Evolutionary conservation across 345 rosid species (phyloP).

Genomic region (Raphanus sativus): DNA sequence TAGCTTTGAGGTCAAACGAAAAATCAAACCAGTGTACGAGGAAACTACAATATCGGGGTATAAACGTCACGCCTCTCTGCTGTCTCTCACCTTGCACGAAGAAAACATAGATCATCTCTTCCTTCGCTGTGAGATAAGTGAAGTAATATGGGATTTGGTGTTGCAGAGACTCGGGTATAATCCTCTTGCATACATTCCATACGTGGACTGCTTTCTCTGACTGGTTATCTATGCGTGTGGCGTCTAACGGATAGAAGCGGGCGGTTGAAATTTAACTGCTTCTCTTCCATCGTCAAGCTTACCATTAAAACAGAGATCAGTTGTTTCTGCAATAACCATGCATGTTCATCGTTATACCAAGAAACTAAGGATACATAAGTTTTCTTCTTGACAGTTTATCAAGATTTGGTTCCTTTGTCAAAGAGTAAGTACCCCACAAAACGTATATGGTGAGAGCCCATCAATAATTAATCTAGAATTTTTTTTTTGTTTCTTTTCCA

Average conservation of each 20-base stretch:
- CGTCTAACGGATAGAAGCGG: constrained; percentile 30
- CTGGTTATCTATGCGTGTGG: too few species aligned
- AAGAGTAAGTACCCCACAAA: background rate
- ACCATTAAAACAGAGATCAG: constrained; percentile 26
- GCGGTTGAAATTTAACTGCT: constrained; percentile 71
- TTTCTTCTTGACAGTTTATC: constrained; percentile 8
- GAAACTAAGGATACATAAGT: background rate
- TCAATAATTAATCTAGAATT: background rate
- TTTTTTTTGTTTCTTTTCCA: background rate
- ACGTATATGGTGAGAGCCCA: background rate
- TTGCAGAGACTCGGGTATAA: too few species aligned
- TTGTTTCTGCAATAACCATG: constrained; percentile 32
- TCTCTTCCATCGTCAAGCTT: constrained; percentile 68
- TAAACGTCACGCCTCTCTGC: too few species aligned
- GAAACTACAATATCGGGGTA: too few species aligned
- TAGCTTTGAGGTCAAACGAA: too few species aligned
- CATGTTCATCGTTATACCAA: constrained; percentile 6
- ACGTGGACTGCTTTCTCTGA: too few species aligned
- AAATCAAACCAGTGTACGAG: too few species aligned
- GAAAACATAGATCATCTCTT: too few species aligned
- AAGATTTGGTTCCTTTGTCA: background rate
- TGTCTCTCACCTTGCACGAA: too few species aligned
- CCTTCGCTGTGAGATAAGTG: too few species aligned
- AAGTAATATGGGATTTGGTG: too few species aligned
- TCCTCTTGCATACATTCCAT: too few species aligned